phyloP scores from a whole-genome alignment of 2,329 filamentous ascomycete genomes.

The Colletotrichum sp. region DNA sequence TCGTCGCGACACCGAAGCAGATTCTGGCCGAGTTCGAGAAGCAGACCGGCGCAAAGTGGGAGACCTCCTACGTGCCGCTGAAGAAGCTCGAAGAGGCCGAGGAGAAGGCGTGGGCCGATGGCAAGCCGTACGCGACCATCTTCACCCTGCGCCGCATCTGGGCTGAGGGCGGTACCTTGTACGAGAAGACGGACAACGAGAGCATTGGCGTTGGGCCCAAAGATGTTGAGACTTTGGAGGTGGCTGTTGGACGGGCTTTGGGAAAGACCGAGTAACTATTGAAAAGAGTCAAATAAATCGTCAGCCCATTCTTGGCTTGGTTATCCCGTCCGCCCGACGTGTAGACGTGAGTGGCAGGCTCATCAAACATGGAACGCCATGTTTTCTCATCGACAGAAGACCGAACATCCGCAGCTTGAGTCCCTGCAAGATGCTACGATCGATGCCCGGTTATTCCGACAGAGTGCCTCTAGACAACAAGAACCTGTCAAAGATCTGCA shows the following conservation, averaged over 20 bases:
- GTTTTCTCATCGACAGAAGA: background rate
- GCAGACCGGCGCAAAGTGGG: constrained; percentile 66
- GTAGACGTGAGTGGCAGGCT: background rate
- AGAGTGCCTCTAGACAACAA: background rate
- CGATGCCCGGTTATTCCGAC: background rate
- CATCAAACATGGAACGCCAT: background rate
- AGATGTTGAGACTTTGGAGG: constrained; percentile 55
- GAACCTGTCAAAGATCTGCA: background rate
- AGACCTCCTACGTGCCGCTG: constrained; percentile 56
- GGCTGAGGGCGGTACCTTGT: constrained; percentile 74
- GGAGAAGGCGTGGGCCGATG: constrained; percentile 60
- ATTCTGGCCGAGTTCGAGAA: constrained; percentile 72
- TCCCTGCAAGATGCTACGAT: background rate
- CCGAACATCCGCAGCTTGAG: background rate
- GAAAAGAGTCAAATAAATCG: background rate
- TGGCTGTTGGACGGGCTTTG: constrained; percentile 21
- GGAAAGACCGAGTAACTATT: background rate
- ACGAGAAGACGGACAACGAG: constrained; percentile 71
- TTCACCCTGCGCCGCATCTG: constrained; percentile 73
- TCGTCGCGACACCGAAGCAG: constrained; percentile 66
- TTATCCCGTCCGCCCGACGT: background rate
- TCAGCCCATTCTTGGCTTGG: background rate
- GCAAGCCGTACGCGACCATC: constrained; percentile 54
- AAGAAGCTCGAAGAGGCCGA: constrained; percentile 61
- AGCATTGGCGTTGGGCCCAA: constrained; percentile 54